A percentile compares a stretch with the other conserved stretches of the same genome.
These are phyloP conservation scores for Aspergillus latus DNA, from an alignment of 2,329 filamentous ascomycete genomes.

Conservation along the genomic window DNA sequence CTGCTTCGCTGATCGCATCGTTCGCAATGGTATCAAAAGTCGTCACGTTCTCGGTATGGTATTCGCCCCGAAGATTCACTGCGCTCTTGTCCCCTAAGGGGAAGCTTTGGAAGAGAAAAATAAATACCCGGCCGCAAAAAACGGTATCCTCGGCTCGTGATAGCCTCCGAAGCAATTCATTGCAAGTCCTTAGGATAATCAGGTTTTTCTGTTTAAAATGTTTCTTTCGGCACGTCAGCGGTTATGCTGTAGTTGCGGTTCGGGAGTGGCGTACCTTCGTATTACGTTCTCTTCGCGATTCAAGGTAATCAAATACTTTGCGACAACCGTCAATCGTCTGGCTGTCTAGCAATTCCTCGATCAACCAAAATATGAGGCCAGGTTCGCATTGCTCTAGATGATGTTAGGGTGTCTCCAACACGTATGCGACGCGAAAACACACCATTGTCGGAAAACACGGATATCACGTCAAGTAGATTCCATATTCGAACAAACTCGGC, in stretches of 20 bases:
- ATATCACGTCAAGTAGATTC: constrained; percentile 92
- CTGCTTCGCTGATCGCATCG: constrained; percentile 37
- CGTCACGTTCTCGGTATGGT: constrained; percentile 92
- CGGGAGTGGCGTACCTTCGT: constrained; percentile 60
- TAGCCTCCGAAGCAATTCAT: constrained; percentile 86
- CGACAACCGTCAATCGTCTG: constrained; percentile 92
- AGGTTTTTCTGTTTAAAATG: constrained; percentile 82
- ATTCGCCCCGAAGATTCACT: constrained; percentile 93
- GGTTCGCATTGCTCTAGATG: constrained; percentile 63
- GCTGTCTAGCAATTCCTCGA: constrained; percentile 93
- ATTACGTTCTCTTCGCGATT: constrained; percentile 86
- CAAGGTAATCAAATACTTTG: constrained; percentile 89
- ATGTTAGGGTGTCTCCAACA: constrained; percentile 22
- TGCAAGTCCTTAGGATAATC: constrained; percentile 89
- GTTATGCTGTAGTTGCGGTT: neutral
- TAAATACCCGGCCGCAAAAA: constrained; percentile 96
- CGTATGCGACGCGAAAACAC: constrained; percentile 43
- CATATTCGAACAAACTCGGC: constrained; percentile 80
- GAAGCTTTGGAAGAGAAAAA: constrained; percentile 98
- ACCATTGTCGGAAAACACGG: constrained; percentile 79
- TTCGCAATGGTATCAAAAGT: constrained; percentile 65
- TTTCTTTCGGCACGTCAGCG: constrained; percentile 43
- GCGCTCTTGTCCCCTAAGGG: constrained; percentile 95
- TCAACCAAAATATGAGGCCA: constrained; percentile 80
- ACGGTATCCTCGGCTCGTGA: constrained; percentile 97